Evolutionary conservation across 306 rosid species (phyloP), one percentile per base, ranked within the genome.

Genomic region (Glycine soja): DNA sequence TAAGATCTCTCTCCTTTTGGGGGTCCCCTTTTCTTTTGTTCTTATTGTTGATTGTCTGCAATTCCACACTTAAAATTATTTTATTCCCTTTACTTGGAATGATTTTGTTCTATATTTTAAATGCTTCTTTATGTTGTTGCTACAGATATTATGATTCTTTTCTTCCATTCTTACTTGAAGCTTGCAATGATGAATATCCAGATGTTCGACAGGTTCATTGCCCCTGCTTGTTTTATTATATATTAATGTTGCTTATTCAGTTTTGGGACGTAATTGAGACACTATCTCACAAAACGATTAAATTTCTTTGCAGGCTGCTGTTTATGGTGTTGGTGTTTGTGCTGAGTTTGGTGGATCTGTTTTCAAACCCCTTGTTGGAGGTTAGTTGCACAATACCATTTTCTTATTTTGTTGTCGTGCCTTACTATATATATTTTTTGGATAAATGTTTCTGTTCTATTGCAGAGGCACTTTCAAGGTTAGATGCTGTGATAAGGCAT

Each of bases 271-370:
- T 71, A 53, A 36, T 80, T 63, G 50, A 8, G 59, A 40, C 48
- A 76, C 63, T 63, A 52, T 65, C 63, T 64, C 74, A 63, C 65
- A 24, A 51, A 48, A 77, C 63, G 32, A 42, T 48, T 62, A 3
- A n/a, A 72, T 78, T 43, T 67, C 63, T 65, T 83, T 85, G 74
- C 95, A 96, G 98, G 99, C 99, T 32, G 98, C 99, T 68, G 97
- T 96, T 68, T 96, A 93, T 89, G 99, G 99, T 76, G 90, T 96
- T 64, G 99, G 99, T 76, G 97, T 93, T 34, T 96, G 99, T 86
- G 94, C 97, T 0, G 99, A 93, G 89, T 96, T 87, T 87, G 99
- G 99, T 46, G 97, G 98, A 84, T 78, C 92, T 67, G 97, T 90
- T 67, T 91, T 96, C 81, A 96, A 88, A 85, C 97, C 88, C 78